These are phyloP conservation scores for Exidia glandulosa DNA, from an alignment of 768 basidiomycete genomes.

Conservation along the genomic window DNA sequence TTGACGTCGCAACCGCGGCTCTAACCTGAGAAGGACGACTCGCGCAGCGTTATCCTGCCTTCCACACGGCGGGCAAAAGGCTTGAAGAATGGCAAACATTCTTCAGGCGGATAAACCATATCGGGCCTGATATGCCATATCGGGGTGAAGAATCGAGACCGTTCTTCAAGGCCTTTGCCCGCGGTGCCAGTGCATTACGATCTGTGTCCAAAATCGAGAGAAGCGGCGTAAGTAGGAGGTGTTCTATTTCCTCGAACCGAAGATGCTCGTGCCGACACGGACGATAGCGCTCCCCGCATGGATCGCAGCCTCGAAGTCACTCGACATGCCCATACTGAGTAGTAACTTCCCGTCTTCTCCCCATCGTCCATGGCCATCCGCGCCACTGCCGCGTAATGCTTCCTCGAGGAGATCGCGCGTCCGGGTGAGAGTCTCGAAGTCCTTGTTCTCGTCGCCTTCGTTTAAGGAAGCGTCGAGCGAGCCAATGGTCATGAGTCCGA, in stretches of 20 bases:
- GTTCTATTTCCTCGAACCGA: conserved; percentile 61
- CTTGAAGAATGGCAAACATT: too few species aligned
- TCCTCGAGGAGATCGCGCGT: conserved; percentile 50
- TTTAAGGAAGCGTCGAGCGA: conserved; percentile 59
- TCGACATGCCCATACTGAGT: conserved; percentile 95
- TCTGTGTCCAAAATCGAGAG: too few species aligned
- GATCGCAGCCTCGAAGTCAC: conserved; percentile 83
- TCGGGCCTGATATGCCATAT: too few species aligned
- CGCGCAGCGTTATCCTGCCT: too few species aligned
- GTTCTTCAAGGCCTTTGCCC: too few species aligned
- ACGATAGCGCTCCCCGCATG: conserved; percentile 79
- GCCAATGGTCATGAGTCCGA: conserved; percentile 96
- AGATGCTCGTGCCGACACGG: conserved; percentile 84
- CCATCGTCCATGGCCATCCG: conserved; percentile 29
- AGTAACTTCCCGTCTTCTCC: conserved; percentile 40
- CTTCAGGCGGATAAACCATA: too few species aligned
- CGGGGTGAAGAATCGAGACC: too few species aligned
- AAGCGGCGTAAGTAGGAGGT: too few species aligned
- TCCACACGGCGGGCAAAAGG: too few species aligned
- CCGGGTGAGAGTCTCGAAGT: conserved; percentile 60
- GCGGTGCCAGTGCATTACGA: too few species aligned
- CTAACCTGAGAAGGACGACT: too few species aligned
- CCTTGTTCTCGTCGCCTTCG: conserved; percentile 41
- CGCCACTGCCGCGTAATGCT: conserved; percentile 30
- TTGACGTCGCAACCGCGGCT: too few species aligned